Base-by-base conservation (phyloP, 805 yeast species). In the Suhomyces xylopsoci region DNA sequence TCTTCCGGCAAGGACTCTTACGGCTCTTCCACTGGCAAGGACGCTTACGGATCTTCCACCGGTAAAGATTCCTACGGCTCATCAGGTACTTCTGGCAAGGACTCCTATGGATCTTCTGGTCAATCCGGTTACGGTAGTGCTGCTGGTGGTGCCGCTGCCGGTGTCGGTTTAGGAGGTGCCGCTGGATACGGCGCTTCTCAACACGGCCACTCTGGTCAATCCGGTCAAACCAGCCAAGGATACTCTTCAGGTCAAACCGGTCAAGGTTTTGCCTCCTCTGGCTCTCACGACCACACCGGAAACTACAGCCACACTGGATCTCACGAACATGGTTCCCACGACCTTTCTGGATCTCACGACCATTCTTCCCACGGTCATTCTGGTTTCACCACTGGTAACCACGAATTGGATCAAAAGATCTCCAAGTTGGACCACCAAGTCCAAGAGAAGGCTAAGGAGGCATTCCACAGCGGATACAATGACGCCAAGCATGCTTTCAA, bases 401-500 rank as follows among this genome's bases (percentile, higher is more conserved):
- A 57, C 45, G 58, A 65, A 41, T 68, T 73, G 60, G 77, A 73
- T 54, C 48, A 61, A 40, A 70, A 70, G 63, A 70, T 73, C 45
- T 54, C 73, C 40, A 50, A 63, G 50, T 68, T 73, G 57, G 71
- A 68, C 52, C 66, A 68, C 24, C 56, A 62, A 19, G 69, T 66
- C 42, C 76, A 70, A 57, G 59, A 68, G 50, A 67, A 71, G 60
- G 78, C 78, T 38, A 67, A 70, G 59, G 72, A 70, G 25, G 78
- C 76, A 7, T 72, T 70, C 60, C 64, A 70, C 53, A 66, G 62
- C 52, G 78, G 77, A 46, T 73, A 72, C 65, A 59, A 67, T 24
- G 78, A 72, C 48, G 76, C 75, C 44, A 63, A 66, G 56, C 50
- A 52, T 19, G 60, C 67, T 7, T 26, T 26, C 4, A 26, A 26